Evolutionary conservation across 1,139 yeast genomes (phyloP), one percentile per base, ranked within the genome.

Genomic region (Candida sanyaensis): DNA sequence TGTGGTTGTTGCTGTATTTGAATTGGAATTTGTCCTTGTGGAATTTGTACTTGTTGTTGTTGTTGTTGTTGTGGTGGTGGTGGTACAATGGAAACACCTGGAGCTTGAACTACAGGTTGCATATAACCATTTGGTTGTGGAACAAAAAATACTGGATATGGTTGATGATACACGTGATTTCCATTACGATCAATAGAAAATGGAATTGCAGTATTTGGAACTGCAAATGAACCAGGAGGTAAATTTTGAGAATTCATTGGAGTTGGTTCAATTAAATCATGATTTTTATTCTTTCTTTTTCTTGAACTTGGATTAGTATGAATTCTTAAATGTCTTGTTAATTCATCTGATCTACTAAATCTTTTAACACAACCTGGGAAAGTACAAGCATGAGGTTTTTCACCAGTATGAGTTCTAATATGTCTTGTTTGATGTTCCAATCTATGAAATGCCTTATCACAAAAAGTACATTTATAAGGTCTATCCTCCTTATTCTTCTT

Each of bases 381-480:
- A 6, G 86, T 79, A 66, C 98, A 92, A 42, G 83, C 83, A 62
- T 91, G 97, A 23, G 97, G 97, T 63, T 90, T 88, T 62, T 91
- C 97, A 32, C 98, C 98, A 0, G 98, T 92, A 63, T 92, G 98
- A 6, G 97, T 92, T 52, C 97, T 75, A 46, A 92, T 88, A 63
- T 92, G 98, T 59, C 98, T 81, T 13, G 97, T 91, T 64, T 90
- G 96, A 66, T 92, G 98, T 65, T 92, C 98, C 43, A 91, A 71
- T 44, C 98, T 77, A 62, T 90, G 96, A 64, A 92, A 92, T 1
- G 96, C 96, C 71, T 92, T 89, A 48, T 86, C 87, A 68, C 98
- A 92, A 62, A 88, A 80, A 13, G 96, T 92, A 61, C 98, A 92
- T 64, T 89, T 88, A 73, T 88, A 91, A 4, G 97, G 97, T 56